A percentile compares a stretch with the other conserved stretches of the same genome.
These are phyloP conservation scores for Cutaneotrichosporon sp. DNA, from an alignment of 1,284 basidiomycete species.

Conservation along the genomic window DNA sequence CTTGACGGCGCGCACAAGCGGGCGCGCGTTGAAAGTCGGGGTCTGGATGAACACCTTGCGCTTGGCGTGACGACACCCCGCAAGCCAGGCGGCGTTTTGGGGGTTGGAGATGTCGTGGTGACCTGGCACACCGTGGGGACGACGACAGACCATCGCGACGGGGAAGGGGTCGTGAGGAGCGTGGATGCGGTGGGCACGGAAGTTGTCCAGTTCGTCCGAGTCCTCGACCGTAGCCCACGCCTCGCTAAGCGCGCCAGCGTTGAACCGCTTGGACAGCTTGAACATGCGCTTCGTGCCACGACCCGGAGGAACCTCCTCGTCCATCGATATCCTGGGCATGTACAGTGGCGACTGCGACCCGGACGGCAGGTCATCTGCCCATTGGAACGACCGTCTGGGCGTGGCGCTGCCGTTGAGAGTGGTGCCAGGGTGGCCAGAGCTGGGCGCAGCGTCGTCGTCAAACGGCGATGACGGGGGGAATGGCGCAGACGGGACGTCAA, in stretches of 20 bases:
- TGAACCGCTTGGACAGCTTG: constrained; percentile 51
- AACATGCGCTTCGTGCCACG: constrained; percentile 49
- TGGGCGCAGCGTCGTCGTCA: background rate
- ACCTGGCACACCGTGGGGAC: constrained; percentile 62
- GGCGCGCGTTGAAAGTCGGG: constrained; percentile 72
- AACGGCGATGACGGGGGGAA: constrained; percentile 4
- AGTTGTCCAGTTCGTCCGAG: constrained; percentile 56
- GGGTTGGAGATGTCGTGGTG: constrained; percentile 63
- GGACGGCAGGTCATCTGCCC: constrained; percentile 13
- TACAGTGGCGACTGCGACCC: constrained; percentile 16
- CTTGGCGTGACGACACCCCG: constrained; percentile 67
- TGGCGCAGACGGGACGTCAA: background rate
- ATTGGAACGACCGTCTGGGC: constrained; percentile 8
- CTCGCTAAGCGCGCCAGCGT: constrained; percentile 56
- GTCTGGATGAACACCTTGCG: constrained; percentile 74
- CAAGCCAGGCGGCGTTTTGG: constrained; percentile 75
- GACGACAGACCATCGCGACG: constrained; percentile 71
- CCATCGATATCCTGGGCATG: constrained; percentile 19
- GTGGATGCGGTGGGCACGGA: constrained; percentile 63
- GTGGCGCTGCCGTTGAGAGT: background rate
- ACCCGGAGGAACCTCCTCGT: constrained; percentile 35
- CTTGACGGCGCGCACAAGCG: constrained; percentile 66
- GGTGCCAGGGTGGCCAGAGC: background rate
- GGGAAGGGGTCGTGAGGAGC: constrained; percentile 65
- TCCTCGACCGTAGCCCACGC: constrained; percentile 57